Evolutionary conservation across 1,284 basidiomycete genomes (phyloP).

Genomic region (Pseudozyma tsukubaensis): DNA sequence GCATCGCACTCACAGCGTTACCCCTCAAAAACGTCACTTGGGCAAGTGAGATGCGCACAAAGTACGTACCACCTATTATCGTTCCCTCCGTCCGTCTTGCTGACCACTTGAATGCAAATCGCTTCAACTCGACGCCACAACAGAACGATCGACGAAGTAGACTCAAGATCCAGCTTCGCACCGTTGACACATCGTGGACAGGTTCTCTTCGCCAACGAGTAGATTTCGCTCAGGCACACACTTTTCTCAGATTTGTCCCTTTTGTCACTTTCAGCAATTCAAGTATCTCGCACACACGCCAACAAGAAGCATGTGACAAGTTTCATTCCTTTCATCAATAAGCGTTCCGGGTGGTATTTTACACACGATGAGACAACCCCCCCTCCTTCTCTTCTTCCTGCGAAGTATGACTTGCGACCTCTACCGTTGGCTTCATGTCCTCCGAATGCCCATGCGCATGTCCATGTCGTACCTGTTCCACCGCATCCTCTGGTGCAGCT

Average conservation of each 20-base stretch:
- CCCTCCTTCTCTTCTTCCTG: conserved; percentile 23
- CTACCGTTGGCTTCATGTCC: conserved; percentile 19
- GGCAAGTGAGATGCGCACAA: conserved; percentile 87
- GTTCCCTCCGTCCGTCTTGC: background rate
- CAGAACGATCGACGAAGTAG: conserved; percentile 82
- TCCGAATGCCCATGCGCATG: background rate
- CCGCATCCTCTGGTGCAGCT: conserved; percentile 28
- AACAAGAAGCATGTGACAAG: background rate
- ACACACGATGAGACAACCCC: background rate
- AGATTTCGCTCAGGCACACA: background rate
- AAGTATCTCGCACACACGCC: too few species aligned
- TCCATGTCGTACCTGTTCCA: conserved; percentile 2
- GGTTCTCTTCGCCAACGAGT: conserved; percentile 53
- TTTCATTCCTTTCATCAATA: background rate
- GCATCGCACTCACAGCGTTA: conserved; percentile 78
- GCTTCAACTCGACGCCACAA: background rate
- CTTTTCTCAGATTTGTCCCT: too few species aligned
- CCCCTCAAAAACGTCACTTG: conserved; percentile 82
- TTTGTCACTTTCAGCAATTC: conserved; percentile 4
- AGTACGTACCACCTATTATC: conserved; percentile 70
- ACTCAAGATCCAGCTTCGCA: conserved; percentile 79
- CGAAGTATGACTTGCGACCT: conserved; percentile 24
- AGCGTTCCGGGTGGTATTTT: background rate
- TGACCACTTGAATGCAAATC: background rate
- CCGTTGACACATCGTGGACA: conserved; percentile 77